These are phyloP conservation scores for Elaphomyces granulatus DNA, from an alignment of 495 filamentous ascomycete species.

Conservation along the genomic window DNA sequence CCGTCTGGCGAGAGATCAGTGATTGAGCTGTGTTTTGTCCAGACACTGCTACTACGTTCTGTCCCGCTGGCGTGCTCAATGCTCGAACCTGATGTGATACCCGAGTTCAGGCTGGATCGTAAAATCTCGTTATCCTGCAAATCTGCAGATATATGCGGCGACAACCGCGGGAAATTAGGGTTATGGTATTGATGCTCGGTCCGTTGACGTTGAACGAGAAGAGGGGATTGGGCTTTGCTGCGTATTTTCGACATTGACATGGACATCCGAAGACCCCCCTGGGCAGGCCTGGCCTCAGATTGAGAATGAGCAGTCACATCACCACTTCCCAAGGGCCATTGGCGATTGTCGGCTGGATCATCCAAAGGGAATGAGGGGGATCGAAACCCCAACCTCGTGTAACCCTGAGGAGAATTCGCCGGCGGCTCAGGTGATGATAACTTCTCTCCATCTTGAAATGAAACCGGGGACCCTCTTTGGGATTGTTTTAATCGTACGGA, in stretches of 20 bases:
- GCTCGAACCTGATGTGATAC: conserved; percentile 53
- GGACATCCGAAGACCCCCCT: conserved; percentile 26
- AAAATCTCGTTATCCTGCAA: conserved; percentile 37
- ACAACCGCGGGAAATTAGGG: conserved; percentile 21
- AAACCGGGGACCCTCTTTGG: background rate
- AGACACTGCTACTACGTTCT: conserved; percentile 58
- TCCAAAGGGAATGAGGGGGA: conserved; percentile 11
- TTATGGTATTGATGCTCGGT: conserved; percentile 14
- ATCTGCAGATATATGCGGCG: conserved; percentile 18
- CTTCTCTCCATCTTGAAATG: background rate
- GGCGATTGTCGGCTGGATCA: conserved; percentile 11
- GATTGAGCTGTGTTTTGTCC: conserved; percentile 65
- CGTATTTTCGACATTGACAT: conserved; percentile 26
- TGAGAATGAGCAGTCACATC: conserved; percentile 12
- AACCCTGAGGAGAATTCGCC: background rate
- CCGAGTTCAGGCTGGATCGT: conserved; percentile 59
- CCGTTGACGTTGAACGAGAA: conserved; percentile 16
- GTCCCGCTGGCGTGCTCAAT: conserved; percentile 53
- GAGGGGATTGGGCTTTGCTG: conserved; percentile 14
- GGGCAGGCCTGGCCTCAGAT: conserved; percentile 5
- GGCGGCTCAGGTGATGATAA: background rate
- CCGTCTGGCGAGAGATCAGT: conserved; percentile 45
- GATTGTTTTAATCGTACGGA: background rate
- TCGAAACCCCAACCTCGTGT: conserved; percentile 3
- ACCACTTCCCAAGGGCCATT: conserved; percentile 12